Evolutionary conservation across 2,329 filamentous ascomycete genomes (phyloP).

Genomic region (Cylindrodendrum hubeiense): DNA sequence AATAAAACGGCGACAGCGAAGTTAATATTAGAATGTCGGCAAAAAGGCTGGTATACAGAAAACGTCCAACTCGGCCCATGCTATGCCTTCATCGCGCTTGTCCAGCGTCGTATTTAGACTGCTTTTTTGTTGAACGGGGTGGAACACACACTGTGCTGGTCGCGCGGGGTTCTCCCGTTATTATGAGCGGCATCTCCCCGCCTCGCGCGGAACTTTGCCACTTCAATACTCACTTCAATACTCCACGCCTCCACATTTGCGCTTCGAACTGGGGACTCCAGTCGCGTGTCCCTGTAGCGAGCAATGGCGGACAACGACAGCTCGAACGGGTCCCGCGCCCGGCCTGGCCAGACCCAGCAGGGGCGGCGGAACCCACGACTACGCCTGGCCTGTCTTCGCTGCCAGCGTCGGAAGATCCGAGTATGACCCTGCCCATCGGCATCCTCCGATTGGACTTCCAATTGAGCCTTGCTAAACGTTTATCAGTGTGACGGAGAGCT

Average conservation of each 20-base stretch:
- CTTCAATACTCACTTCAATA: slow-evolving; percentile 3
- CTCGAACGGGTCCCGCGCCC: slow-evolving; percentile 5
- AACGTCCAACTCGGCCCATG: not conserved
- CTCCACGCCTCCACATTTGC: slow-evolving; percentile 7
- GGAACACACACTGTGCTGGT: slow-evolving; percentile 1
- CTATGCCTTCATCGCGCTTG: not conserved
- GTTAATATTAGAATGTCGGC: not conserved
- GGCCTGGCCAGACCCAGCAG: slow-evolving; percentile 30
- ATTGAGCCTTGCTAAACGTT: not conserved
- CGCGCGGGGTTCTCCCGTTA: not conserved
- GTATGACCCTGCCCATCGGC: slow-evolving; percentile 43
- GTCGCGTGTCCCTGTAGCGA: not conserved
- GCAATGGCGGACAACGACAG: slow-evolving; percentile 30
- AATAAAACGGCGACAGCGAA: not conserved
- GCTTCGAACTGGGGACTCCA: not conserved
- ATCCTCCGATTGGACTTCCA: not conserved
- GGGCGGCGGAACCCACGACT: slow-evolving; percentile 43
- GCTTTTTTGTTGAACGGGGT: not conserved
- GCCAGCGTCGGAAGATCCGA: slow-evolving; percentile 63
- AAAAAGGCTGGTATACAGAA: not conserved
- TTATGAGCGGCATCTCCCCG: slow-evolving; percentile 35
- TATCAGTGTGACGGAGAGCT: slow-evolving; percentile 58
- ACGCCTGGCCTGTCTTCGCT: slow-evolving; percentile 50
- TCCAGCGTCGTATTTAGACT: not conserved
- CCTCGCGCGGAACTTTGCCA: slow-evolving; percentile 27